phyloP scores from a whole-genome alignment of 2,329 filamentous ascomycete genomes.

The Claviceps purpurea region DNA sequence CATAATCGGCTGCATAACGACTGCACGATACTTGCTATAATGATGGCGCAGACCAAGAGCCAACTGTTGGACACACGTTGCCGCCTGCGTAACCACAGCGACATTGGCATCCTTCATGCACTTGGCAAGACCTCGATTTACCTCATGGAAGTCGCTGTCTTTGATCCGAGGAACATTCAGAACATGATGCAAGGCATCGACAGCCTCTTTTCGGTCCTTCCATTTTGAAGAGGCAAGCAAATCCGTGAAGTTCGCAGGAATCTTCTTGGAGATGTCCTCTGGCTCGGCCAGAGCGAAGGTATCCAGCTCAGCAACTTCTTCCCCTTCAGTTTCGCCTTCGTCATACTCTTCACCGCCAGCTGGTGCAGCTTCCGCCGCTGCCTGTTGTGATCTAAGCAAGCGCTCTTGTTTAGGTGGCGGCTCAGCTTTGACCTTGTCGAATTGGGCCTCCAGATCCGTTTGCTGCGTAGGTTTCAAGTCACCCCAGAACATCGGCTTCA shows the following conservation, averaged over 20 bases:
- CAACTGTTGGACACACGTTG: constrained; percentile 80
- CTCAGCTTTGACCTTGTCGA: constrained; percentile 86
- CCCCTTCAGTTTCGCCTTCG: constrained; percentile 40
- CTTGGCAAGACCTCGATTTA: constrained; percentile 75
- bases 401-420: constrained; percentile 80
- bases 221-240: constrained; percentile 83
- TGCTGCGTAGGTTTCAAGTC: constrained; percentile 95
- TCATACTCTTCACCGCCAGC: constrained; percentile 45
- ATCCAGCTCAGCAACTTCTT: constrained; percentile 53
- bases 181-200: constrained; percentile 65
- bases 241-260: constrained; percentile 73
- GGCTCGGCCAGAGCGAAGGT: constrained; percentile 72
- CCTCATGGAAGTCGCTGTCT: constrained; percentile 75
- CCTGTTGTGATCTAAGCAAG: constrained; percentile 79
- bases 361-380: constrained; percentile 58
- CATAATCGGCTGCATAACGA: constrained; percentile 79
- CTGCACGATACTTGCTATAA: constrained; percentile 69
- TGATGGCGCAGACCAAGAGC: constrained; percentile 70
- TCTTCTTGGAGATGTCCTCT: constrained; percentile 69
- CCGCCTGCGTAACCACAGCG: constrained; percentile 82
- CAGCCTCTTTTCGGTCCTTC: constrained; percentile 93
- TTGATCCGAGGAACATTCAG: constrained; percentile 85
- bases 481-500: constrained; percentile 96
- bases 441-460: constrained; percentile 81
- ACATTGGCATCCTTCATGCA: constrained; percentile 99